These are phyloP conservation scores for Fraxinus floribunda DNA, from an alignment of 305 asterid species.

Conservation along the genomic window DNA sequence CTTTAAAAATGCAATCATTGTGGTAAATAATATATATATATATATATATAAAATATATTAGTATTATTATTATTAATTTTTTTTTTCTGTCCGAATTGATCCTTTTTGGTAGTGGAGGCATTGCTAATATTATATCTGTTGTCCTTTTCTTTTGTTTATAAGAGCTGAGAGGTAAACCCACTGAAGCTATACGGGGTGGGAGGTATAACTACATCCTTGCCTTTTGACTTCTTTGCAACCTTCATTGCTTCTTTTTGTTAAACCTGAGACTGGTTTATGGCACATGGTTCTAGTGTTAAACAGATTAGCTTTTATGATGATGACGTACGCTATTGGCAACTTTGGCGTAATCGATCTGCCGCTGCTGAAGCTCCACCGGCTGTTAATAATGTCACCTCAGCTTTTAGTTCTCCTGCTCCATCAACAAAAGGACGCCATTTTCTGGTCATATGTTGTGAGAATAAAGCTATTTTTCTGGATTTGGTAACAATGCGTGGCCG, in stretches of 20 bases:
- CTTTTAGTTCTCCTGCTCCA: slow-evolving; percentile 87
- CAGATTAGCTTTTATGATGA: slow-evolving; percentile 98
- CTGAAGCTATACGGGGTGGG: slow-evolving; percentile 98
- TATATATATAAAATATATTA: too few species aligned
- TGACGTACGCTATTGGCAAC: slow-evolving; percentile 96
- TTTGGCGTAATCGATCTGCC: slow-evolving; percentile 81
- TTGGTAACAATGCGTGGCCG: slow-evolving; percentile 99
- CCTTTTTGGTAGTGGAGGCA: background rate
- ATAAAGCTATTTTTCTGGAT: slow-evolving; percentile 94
- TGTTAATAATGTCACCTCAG: slow-evolving; percentile 72
- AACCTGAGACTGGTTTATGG: slow-evolving; percentile 41
- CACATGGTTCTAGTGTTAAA: slow-evolving; percentile 75
- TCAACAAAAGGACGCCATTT: slow-evolving; percentile 97
- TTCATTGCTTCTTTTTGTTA: slow-evolving; percentile 10
- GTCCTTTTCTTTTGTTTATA: slow-evolving; percentile 17
- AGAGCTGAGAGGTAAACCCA: slow-evolving; percentile 90
- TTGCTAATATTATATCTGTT: slow-evolving; percentile 9
- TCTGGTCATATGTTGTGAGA: slow-evolving; percentile 96
- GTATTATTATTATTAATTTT: background rate
- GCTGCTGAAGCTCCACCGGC: slow-evolving; percentile 97
- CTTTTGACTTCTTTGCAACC: background rate
- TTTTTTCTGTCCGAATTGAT: background rate
- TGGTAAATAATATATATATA: background rate
- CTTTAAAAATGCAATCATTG: background rate
- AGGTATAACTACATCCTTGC: slow-evolving; percentile 51